Evolutionary conservation across 768 basidiomycete species (phyloP), one percentile per base, ranked within the genome.

Genomic region (Mycena alexandri): DNA sequence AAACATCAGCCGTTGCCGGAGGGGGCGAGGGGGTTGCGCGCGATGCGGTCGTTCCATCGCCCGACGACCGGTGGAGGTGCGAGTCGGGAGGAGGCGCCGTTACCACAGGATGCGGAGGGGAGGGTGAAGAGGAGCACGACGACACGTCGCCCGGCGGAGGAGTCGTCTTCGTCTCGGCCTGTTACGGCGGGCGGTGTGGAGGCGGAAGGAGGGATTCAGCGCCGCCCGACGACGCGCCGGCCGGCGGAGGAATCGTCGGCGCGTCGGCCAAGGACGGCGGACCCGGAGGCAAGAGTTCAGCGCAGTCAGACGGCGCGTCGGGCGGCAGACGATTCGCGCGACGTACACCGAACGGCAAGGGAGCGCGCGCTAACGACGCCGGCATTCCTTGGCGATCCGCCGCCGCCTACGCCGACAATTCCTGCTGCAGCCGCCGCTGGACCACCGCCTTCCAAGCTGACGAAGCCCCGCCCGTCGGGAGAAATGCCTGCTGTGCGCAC

Each of bases 31-130:
- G 66, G 75, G 61, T 70, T 92, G 33, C 85, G 85, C 21, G 78
- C 84, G 22, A 80, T 79, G 83, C 84, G 88, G 19, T 92, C 92
- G 10, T 90, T 93, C 80, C 90, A 88, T 72, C 86, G 83, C 38
- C 75, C 82, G 12, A 13, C 58, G 77, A 83, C 51, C 73, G n/a
- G n/a, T n/a, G 77, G 51, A 76, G 79, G 38, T 65, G 78, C 17
- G 3, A 57, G 56, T 38, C 69, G 74, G 64, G 72, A 67, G 43
- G 63, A 75, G n/a, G 74, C 75, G 22, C 78, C 82, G 11, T 57
- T 80, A 25, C 79, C 81, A 33, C 47, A 53, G 5, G 81, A 82
- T 46, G 65, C 74, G 11, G 76, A 77, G 42, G 76, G 76, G 44
- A 74, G 73, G 52, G 63, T 83, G 47, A 76, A 75, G 47, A 78